phyloP scores from a whole-genome alignment of 2,329 filamentous ascomycete species.

The Epichloe bromicola region DNA sequence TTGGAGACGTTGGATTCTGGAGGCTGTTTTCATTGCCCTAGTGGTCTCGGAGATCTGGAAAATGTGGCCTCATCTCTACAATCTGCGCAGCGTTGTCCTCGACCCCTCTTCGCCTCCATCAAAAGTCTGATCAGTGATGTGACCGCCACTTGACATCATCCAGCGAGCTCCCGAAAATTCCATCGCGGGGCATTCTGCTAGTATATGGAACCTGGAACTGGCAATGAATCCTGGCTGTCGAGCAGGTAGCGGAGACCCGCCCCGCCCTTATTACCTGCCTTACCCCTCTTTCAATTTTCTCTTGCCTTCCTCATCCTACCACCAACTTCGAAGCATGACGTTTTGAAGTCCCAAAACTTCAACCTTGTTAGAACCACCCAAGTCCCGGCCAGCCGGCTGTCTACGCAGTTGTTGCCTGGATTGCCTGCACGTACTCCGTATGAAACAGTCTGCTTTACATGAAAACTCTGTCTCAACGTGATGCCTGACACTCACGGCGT shows the following conservation, averaged over 20 bases:
- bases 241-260: slow-evolving; percentile 7
- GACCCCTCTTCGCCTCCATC: background rate
- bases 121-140: slow-evolving; percentile 4
- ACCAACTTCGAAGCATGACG: background rate
- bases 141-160: slow-evolving; percentile 18
- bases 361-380: too few relatives aligned
- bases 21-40: too few relatives aligned
- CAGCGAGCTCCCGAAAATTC: slow-evolving; percentile 15
- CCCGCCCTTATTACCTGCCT: slow-evolving; percentile 3
- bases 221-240: background rate
- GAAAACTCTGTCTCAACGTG: too few relatives aligned
- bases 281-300: slow-evolving; percentile 4
- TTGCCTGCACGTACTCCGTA: too few relatives aligned
- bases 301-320: background rate
- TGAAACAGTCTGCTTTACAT: too few relatives aligned
- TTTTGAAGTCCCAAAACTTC: background rate
- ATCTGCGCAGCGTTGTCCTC: slow-evolving; percentile 1
- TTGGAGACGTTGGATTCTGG: too few relatives aligned
- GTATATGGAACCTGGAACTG: slow-evolving; percentile 10
- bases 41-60: background rate
- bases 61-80: too few relatives aligned
- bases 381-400: background rate
- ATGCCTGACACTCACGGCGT: too few relatives aligned
- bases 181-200: slow-evolving; percentile 16
- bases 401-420: background rate